Conservation (phyloP, 768 basidiomycete species). For the Boletus pseudopeckii region DNA sequence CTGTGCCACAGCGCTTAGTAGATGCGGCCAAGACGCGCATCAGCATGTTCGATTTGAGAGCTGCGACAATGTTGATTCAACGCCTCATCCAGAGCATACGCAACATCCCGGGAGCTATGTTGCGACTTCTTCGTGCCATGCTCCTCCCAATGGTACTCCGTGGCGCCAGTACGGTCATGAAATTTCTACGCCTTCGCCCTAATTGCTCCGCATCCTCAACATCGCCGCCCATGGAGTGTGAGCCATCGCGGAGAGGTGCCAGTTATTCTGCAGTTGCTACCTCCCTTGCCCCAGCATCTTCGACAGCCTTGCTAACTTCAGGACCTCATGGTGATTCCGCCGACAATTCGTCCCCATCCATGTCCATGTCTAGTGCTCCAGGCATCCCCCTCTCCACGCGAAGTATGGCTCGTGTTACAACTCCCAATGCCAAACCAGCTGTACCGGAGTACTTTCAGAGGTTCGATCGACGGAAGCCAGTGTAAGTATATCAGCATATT, state of each 20-base stretch:
- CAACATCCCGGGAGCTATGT: neutral
- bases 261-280: neutral
- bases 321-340: neutral
- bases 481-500: neutral
- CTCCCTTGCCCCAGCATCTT: neutral
- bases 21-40: no score
- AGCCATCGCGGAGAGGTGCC: neutral
- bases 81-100: neutral
- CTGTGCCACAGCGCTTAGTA: no score
- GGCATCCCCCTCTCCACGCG: neutral
- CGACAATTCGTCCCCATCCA: neutral
- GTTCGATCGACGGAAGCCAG: neutral
- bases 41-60: no score
- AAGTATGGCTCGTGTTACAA: neutral
- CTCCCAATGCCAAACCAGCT: neutral
- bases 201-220: neutral
- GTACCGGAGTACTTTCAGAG: neutral
- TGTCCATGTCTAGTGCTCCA: neutral
- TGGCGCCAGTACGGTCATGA: neutral
- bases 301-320: neutral
- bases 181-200: neutral
- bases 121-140: neutral
- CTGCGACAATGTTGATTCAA: neutral
- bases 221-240: neutral
- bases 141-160: neutral